Conservation (phyloP, 768 basidiomycete genomes). For the Boletus reticulatus region DNA sequence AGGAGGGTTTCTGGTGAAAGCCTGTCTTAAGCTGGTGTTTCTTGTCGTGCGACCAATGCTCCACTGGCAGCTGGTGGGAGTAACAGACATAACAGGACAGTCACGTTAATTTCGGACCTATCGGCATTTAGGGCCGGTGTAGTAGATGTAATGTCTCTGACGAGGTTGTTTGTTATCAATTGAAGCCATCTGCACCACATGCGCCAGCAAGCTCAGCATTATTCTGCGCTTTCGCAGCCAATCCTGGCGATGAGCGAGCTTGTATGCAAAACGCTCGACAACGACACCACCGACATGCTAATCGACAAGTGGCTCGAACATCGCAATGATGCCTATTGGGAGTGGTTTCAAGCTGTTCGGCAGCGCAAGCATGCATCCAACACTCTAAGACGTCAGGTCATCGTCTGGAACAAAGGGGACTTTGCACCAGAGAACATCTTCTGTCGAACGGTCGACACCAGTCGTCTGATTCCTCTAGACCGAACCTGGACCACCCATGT, state of each 20-base stretch:
- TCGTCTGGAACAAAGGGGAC: constrained; percentile 61
- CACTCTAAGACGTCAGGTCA: constrained; percentile 48
- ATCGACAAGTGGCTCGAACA: constrained; percentile 86
- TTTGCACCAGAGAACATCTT: constrained; percentile 80
- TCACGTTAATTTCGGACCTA: constrained; percentile 7
- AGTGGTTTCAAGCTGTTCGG: constrained; percentile 72
- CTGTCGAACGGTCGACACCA: constrained; percentile 75
- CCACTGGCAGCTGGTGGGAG: neutral
- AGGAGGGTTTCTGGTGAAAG: neutral
- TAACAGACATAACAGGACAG: neutral
- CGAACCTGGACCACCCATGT: constrained; percentile 82
- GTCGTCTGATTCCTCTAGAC: constrained; percentile 75
- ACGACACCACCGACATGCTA: constrained; percentile 72
- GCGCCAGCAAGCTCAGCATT: constrained; percentile 34
- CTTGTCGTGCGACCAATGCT: neutral
- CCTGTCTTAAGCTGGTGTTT: neutral
- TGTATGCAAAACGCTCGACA: constrained; percentile 73
- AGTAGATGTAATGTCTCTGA: neutral
- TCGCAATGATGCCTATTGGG: constrained; percentile 70
- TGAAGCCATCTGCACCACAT: constrained; percentile 15
- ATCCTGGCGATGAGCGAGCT: constrained; percentile 74
- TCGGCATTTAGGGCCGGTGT: constrained; percentile 28
- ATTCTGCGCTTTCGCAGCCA: constrained; percentile 66
- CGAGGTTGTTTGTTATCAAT: constrained; percentile 11
- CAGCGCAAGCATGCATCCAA: constrained; percentile 60